Conservation (phyloP, 2,329 filamentous ascomycete species). For the Incumbomyces lentus region DNA sequence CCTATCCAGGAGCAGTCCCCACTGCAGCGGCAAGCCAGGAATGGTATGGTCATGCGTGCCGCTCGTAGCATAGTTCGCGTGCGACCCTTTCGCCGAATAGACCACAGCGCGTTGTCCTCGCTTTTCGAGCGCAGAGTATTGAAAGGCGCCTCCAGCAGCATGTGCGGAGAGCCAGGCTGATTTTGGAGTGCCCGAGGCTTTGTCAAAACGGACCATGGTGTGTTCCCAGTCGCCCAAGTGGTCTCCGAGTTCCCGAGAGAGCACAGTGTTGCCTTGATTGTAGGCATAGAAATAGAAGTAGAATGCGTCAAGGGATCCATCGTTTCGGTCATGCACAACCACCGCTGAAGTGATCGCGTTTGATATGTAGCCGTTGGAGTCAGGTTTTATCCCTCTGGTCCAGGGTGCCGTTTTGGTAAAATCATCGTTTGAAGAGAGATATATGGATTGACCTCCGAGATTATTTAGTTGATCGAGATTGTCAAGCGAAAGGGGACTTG, state of each 20-base stretch:
- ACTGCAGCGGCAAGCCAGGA: conserved; percentile 42
- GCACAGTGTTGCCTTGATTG: conserved; percentile 33
- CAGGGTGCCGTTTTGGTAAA: conserved; percentile 37
- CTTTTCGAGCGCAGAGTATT: conserved; percentile 45
- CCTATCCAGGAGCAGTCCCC: conserved; percentile 41
- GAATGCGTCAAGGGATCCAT: conserved; percentile 47
- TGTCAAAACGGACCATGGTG: conserved; percentile 44
- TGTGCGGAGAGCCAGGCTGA: conserved; percentile 56
- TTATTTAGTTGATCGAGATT: conserved; percentile 43
- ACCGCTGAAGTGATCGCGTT: conserved; percentile 42
- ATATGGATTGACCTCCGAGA: conserved; percentile 37
- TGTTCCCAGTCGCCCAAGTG: conserved; percentile 54
- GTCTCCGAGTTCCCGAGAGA: conserved; percentile 44
- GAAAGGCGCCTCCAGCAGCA: conserved; percentile 52
- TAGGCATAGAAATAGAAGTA: conserved; percentile 54
- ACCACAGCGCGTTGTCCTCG: conserved; percentile 42
- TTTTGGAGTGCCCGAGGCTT: conserved; percentile 39
- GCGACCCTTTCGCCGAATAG: conserved; percentile 51
- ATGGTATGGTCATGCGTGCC: conserved; percentile 54
- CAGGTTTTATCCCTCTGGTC: conserved; percentile 45
- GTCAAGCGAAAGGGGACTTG: conserved; percentile 34
- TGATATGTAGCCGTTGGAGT: conserved; percentile 40
- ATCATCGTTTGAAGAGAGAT: conserved; percentile 40
- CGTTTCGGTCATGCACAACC: conserved; percentile 50
- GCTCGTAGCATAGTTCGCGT: conserved; percentile 53